Conservation (phyloP, 2,329 filamentous ascomycete species). For the Metarhizium brunneum region DNA sequence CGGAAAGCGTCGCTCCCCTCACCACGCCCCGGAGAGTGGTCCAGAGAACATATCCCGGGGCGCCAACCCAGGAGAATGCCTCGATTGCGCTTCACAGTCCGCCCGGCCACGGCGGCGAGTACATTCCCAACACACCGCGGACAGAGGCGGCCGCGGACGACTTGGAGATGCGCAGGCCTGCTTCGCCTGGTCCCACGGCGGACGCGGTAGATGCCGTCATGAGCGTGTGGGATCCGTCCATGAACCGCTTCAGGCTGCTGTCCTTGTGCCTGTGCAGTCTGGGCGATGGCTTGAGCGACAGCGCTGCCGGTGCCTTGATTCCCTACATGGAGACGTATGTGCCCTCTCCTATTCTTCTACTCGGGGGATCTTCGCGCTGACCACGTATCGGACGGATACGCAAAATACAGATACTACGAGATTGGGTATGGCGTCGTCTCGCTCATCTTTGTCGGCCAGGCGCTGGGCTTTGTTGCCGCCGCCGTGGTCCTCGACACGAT, state of each 20-base stretch:
- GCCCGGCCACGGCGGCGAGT: constrained; percentile 1
- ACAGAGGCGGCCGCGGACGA: constrained; percentile 15
- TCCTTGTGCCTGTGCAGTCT: constrained; percentile 58
- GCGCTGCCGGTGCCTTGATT: constrained; percentile 67
- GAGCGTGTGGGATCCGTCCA: constrained; percentile 49
- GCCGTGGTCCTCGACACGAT: constrained; percentile 61
- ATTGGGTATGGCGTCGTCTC: constrained; percentile 75
- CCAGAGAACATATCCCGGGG: constrained; percentile 29
- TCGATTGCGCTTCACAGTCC: constrained; percentile 20
- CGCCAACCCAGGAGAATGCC: constrained; percentile 17
- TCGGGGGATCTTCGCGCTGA: too few relatives aligned
- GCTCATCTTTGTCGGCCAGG: constrained; percentile 71
- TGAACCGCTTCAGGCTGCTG: constrained; percentile 62
- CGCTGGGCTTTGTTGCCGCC: constrained; percentile 65
- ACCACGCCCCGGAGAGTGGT: constrained; percentile 25
- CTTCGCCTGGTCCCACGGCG: constrained; percentile 28
- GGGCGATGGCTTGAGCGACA: constrained; percentile 64
- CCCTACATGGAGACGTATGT: constrained; percentile 63
- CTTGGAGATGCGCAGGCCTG: constrained; percentile 45
- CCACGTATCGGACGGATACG: background rate
- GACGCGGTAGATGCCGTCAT: constrained; percentile 39
- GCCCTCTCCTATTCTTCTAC: background rate
- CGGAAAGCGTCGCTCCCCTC: constrained; percentile 13
- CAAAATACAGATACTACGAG: constrained; percentile 44
- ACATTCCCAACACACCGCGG: background rate